Evolutionary conservation across 495 filamentous ascomycete genomes (phyloP).

Genomic region (Cenococcum geophilum): DNA sequence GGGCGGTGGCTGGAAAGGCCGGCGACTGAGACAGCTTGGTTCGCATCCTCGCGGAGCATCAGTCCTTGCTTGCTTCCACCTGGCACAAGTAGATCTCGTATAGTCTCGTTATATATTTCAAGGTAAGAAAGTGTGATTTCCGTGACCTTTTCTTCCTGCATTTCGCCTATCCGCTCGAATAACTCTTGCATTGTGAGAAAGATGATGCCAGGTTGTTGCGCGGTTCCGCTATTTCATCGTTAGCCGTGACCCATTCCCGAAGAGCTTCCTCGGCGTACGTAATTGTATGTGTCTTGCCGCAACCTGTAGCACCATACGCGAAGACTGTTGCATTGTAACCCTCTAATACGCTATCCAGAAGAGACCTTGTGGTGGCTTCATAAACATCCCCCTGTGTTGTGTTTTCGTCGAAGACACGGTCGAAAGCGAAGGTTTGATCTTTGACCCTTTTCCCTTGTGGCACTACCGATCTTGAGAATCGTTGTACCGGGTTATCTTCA

Average conservation of each 20-base stretch:
- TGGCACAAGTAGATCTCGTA: constrained; percentile 85
- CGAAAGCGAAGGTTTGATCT: constrained; percentile 96
- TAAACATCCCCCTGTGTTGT: constrained; percentile 91
- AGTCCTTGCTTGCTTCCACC: constrained; percentile 79
- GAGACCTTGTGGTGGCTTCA: constrained; percentile 79
- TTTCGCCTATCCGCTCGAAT: constrained; percentile 88
- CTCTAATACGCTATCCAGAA: constrained; percentile 91
- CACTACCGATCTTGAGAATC: constrained; percentile 68
- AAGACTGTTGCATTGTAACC: constrained; percentile 99
- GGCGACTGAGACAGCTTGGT: constrained; percentile 87
- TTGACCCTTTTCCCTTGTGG: constrained; percentile 89
- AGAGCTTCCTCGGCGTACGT: constrained; percentile 30
- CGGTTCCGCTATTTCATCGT: constrained; percentile 58
- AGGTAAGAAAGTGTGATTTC: constrained; percentile 92
- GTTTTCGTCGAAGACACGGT: constrained; percentile 95
- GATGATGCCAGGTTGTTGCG: constrained; percentile 93
- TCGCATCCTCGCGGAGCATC: constrained; percentile 90
- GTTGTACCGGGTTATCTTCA: constrained; percentile 91
- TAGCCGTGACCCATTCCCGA: constrained; percentile 9
- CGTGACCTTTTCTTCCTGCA: constrained; percentile 75
- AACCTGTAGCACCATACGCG: constrained; percentile 95
- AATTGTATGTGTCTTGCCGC: constrained; percentile 98
- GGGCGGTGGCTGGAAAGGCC: constrained; percentile 90
- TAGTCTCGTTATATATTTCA: constrained; percentile 99
- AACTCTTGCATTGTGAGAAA: constrained; percentile 98